Evolutionary conservation across 805 yeast genomes (phyloP).

Genomic region (Monosporozyma unispora): DNA sequence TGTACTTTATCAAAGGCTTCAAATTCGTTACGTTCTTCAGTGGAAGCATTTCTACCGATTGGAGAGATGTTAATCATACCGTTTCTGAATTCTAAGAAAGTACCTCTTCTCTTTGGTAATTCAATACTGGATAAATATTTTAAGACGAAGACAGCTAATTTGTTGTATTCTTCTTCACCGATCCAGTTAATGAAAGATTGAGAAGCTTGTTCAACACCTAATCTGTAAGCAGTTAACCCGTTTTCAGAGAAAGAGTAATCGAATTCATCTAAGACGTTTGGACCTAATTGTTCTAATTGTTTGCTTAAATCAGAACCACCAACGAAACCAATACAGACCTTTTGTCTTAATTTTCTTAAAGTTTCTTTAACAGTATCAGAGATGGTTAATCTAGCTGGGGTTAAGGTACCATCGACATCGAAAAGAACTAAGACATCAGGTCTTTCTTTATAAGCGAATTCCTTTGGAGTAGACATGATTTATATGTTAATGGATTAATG

Average conservation of each 20-base stretch:
- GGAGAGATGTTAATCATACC: conserved; percentile 99
- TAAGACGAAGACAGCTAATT: conserved; percentile 76
- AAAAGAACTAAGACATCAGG: conserved; percentile 86
- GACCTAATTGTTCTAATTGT: conserved; percentile 94
- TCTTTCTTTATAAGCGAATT: conserved; percentile 65
- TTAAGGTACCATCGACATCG: conserved; percentile 97
- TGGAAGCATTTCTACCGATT: conserved; percentile 95
- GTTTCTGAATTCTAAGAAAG: conserved; percentile 96
- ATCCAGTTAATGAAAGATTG: conserved; percentile 93
- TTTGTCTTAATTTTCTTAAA: conserved; percentile 70
- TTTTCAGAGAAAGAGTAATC: conserved; percentile 97
- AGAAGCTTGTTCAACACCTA: conserved; percentile 79
- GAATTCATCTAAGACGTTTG: conserved; percentile 64
- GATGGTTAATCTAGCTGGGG: conserved; percentile 84
- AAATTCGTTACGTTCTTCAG: conserved; percentile 85
- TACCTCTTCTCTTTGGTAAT: conserved; percentile 95
- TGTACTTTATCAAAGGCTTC: conserved; percentile 76
- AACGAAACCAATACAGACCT: conserved; percentile 92
- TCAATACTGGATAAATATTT: conserved; percentile 79
- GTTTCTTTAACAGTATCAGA: conserved; percentile 71
- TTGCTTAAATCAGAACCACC: conserved; percentile 94
- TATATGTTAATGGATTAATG: not conserved
- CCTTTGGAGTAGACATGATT: conserved; percentile 26
- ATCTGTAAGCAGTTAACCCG: conserved; percentile 94
- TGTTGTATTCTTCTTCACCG: conserved; percentile 90